phyloP scores from a whole-genome alignment of 345 rosid species.

The Populus deltoides region DNA sequence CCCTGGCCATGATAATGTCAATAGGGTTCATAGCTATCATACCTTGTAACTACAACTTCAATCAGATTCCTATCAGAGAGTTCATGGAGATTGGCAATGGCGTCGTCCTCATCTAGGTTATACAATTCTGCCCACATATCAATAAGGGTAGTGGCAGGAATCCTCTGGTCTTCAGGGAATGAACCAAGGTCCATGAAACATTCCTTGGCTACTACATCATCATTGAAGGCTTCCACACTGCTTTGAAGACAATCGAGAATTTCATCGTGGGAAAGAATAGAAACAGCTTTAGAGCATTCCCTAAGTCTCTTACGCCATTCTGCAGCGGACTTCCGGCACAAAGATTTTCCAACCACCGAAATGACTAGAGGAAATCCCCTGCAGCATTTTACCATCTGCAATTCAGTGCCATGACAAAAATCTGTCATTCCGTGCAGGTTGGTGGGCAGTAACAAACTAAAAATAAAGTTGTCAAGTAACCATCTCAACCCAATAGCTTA shows the following conservation, averaged over 20 bases:
- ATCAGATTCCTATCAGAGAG: constrained; percentile 19
- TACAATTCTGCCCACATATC: constrained; percentile 25
- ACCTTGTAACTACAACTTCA: constrained; percentile 18
- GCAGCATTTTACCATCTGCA: constrained; percentile 25
- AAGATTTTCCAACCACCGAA: constrained; percentile 23
- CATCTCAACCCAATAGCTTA: no score
- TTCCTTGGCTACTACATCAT: constrained; percentile 12
- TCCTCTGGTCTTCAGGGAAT: constrained; percentile 25
- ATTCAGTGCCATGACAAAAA: neutral
- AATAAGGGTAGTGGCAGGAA: constrained; percentile 19
- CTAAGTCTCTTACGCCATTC: constrained; percentile 17
- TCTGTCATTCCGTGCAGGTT: neutral
- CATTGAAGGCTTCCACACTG: constrained; percentile 26
- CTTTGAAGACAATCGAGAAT: constrained; percentile 24
- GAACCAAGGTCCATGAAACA: constrained; percentile 32
- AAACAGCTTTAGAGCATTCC: constrained; percentile 14
- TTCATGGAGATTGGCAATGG: constrained; percentile 10
- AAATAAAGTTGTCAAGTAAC: neutral
- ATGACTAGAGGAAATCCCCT: constrained; percentile 29
- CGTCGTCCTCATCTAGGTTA: constrained; percentile 18
- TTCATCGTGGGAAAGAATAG: constrained; percentile 8
- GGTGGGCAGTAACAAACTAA: neutral
- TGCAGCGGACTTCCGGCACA: constrained; percentile 13
- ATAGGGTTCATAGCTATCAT: neutral
- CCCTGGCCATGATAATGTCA: no score